Base-by-base conservation (phyloP, 768 basidiomycete species). In the Lactarius trivialis region DNA sequence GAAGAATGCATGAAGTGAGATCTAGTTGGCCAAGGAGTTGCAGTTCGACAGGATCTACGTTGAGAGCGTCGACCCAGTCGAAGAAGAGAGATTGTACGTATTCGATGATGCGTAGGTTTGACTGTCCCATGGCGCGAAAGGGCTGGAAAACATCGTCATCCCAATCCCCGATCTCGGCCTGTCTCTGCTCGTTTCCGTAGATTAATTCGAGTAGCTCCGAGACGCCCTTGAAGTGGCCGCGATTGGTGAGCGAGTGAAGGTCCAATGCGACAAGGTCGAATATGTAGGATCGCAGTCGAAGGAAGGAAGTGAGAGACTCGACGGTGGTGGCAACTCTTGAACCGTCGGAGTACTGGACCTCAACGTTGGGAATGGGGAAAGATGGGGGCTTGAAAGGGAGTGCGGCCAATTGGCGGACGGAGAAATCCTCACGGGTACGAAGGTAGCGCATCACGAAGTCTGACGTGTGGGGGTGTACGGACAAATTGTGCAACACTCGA, bases 211-310 rank as follows among this genome's bases (percentile, higher is more conserved):
- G 75, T 15, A 96, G 78, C 61, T 89, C 87, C 2, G 82, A 75
- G 0, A 89, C 85, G 0, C 84, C 83, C 68, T 90, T 90, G 68
- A 80, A 74, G 61, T 91, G 89, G 0, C 86, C 85, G 67, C 85
- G 87, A 70, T 83, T 85, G 2, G 91, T 91, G 61, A 95, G 79
- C 14, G 91, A 82, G 64, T 95, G 95, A 4, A 97, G 76, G 71
- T 98, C 95, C 39, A 98, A 80, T 1, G 95, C 91, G 26, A 86
- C 84, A 26, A 90, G 81, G 67, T 96, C 90, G 63, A 97, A 82
- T 52, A 97, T 83, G 72, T 85, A 89, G 1, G 93, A 89, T 36
- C 93, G 87, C 48, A 93, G 74, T 17, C 86, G 85, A 12, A 98
- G 79, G 80, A 91, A 93, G 0, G 92, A 81, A 56, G 83, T 80